These are phyloP conservation scores for Fraxinus sp. DNA, from an alignment of 305 asterid genomes.

Conservation along the genomic window DNA sequence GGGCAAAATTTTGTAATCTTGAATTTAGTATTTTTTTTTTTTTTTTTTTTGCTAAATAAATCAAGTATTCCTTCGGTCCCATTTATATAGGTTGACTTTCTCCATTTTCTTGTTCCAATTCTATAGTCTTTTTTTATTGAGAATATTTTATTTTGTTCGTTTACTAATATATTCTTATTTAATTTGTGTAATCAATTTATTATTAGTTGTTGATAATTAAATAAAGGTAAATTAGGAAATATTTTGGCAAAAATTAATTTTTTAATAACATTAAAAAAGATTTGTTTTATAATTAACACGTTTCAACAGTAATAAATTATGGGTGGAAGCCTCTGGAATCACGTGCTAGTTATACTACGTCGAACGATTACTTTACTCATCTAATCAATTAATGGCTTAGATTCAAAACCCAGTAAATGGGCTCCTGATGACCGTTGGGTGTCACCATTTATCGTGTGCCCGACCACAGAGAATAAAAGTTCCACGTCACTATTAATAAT, in stretches of 20 bases:
- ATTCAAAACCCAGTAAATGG: background rate
- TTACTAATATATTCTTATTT: too few species aligned
- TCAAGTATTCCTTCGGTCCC: background rate
- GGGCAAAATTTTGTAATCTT: constrained; percentile 53
- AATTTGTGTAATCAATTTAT: too few species aligned
- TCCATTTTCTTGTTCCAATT: too few species aligned
- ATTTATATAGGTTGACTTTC: too few species aligned
- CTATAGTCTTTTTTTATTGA: too few species aligned
- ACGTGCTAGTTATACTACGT: background rate
- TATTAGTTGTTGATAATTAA: too few species aligned
- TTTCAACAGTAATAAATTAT: background rate
- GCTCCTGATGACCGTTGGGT: background rate
- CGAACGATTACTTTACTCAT: background rate
- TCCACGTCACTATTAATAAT: too few species aligned
- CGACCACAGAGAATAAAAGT: background rate
- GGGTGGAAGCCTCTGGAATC: background rate
- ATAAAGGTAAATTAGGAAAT: too few species aligned
- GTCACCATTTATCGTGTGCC: background rate
- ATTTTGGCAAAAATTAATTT: too few species aligned
- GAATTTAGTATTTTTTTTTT: background rate
- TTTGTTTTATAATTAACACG: background rate
- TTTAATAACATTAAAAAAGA: too few species aligned
- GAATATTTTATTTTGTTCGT: too few species aligned
- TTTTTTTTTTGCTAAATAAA: background rate
- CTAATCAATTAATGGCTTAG: background rate